These are phyloP conservation scores for Tolypocladium endophyticum DNA, from an alignment of 2,329 filamentous ascomycete species.

Conservation along the genomic window DNA sequence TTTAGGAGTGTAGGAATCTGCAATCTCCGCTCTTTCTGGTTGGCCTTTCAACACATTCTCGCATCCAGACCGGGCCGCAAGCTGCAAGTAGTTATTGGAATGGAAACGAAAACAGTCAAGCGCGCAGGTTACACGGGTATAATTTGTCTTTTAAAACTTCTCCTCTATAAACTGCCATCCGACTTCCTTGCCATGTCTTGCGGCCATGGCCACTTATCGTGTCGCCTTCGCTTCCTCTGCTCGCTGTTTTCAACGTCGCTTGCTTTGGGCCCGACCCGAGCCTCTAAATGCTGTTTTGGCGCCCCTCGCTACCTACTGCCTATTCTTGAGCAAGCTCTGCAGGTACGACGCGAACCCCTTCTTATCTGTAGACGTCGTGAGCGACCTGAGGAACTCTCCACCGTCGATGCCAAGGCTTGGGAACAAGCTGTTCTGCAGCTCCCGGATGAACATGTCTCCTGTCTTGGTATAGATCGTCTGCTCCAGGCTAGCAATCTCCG, in stretches of 20 bases:
- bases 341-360: constrained; percentile 57
- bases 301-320: constrained; percentile 16
- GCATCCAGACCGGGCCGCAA: background rate
- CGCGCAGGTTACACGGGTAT: background rate
- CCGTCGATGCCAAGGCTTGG: constrained; percentile 54
- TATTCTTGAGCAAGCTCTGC: constrained; percentile 41
- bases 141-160: background rate
- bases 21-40: too few species aligned
- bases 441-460: constrained; percentile 66
- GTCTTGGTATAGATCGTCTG: constrained; percentile 87
- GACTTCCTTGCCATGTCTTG: background rate
- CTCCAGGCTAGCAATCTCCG: constrained; percentile 78
- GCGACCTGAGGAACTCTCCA: constrained; percentile 44
- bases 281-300: background rate
- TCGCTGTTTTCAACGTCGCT: background rate
- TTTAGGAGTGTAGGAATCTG: too few species aligned
- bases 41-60: background rate
- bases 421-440: constrained; percentile 55
- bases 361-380: constrained; percentile 49
- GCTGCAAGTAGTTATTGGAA: too few species aligned
- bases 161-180: background rate
- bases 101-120: background rate
- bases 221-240: background rate
- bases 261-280: background rate
- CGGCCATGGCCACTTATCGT: background rate